Evolutionary conservation across 495 filamentous ascomycete genomes (phyloP).

Genomic region (Aspergillus sclerotioniger): DNA sequence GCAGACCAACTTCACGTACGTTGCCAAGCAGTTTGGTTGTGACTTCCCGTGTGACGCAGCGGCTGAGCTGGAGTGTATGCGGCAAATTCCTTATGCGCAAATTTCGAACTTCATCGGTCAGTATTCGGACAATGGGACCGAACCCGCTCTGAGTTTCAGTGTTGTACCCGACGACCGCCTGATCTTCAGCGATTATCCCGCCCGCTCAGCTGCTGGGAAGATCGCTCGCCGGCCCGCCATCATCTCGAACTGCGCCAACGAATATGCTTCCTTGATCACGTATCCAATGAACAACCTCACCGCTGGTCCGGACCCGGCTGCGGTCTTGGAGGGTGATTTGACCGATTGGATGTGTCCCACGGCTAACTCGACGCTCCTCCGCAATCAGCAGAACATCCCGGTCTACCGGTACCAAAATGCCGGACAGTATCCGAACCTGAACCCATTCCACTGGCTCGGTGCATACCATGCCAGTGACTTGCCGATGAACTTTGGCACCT

Average conservation of each 20-base stretch:
- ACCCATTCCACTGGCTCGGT: conserved; percentile 1
- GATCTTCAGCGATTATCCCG: conserved; percentile 2
- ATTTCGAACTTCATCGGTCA: conserved; percentile 2
- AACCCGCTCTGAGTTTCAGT: background rate
- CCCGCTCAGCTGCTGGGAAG: background rate
- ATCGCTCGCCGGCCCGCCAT: background rate
- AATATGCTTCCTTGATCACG: background rate
- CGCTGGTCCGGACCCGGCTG: background rate
- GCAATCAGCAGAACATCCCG: background rate
- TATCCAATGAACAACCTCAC: background rate
- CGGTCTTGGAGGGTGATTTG: background rate
- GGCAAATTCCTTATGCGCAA: background rate
- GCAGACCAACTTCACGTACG: conserved; percentile 1
- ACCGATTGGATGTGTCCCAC: conserved; percentile 1
- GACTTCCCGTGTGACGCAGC: background rate
- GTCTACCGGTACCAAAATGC: conserved; percentile 2
- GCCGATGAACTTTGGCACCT: conserved; percentile 4
- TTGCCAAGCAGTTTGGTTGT: background rate
- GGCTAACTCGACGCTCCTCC: background rate
- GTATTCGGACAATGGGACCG: conserved; percentile 1
- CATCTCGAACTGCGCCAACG: conserved; percentile 5
- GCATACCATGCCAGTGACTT: conserved; percentile 1
- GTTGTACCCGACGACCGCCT: background rate
- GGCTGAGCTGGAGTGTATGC: conserved; percentile 1
- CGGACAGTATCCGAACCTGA: background rate